Evolutionary conservation across 441 rosid species (phyloP), one percentile per base, ranked within the genome.

Genomic region (Omphalea diandra): DNA sequence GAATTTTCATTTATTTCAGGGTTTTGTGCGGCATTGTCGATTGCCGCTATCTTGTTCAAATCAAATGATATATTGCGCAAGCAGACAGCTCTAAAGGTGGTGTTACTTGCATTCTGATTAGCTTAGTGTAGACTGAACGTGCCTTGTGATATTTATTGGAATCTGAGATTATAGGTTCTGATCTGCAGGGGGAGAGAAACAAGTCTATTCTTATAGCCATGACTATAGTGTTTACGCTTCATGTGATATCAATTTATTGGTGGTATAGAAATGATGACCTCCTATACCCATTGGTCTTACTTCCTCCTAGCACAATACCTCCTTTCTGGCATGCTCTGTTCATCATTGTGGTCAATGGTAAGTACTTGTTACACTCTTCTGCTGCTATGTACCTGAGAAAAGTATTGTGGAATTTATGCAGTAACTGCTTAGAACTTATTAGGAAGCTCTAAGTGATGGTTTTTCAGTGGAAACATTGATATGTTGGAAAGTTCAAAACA

Each of bases 261-360:
- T 85, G 87, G 86, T 83, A 78, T 66, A 74, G 77, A 65, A 79
- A 73, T 49, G 87, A 81, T 41, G 85, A 85, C 70, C 83, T 85
- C 72, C 71, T 87, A 62, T 75, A 83, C 63, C 89, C 89, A 17
- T 75, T 87, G 77, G 54, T 79, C 68, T 82, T 87, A 85, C 80
- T 87, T 58, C 91, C 89, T 62, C 87, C 89, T 0, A 81, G 79
- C 74, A 64, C 81, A 33, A 76, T 82, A 54, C 87, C 91, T 29
- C 87, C 83, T 72, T 87, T 87, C 71, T 87, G 91, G 89, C 87
- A 85, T 69, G 87, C 85, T 12, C 65, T 82, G 56, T 87, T 87
- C 32, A 82, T 83, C 77, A 81, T 83, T 70, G 75, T 82, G 75
- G 85, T 85, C 68, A 87, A 87, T 81, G 91, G 91, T 85, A 44